phyloP scores from a whole-genome alignment of 305 asterid species.

The Fraxinus latifolia region DNA sequence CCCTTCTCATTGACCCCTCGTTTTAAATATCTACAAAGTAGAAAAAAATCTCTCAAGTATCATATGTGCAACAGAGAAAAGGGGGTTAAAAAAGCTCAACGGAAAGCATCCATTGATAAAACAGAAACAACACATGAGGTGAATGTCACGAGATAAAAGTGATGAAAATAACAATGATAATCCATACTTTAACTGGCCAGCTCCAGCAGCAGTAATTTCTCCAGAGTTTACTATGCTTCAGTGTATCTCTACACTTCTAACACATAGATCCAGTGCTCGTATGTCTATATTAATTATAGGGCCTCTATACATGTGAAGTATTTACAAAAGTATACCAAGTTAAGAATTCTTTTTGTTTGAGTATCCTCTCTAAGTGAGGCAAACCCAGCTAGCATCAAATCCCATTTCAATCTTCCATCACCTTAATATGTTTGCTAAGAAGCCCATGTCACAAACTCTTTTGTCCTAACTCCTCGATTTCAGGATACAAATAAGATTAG shows the following conservation, averaged over 20 bases:
- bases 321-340: not conserved
- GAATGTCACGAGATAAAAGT: not conserved
- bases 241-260: not conserved
- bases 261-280: not conserved
- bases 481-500: not conserved
- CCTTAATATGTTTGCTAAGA: not conserved
- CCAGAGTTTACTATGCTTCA: slow-evolving; percentile 11
- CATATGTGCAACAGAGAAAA: not conserved
- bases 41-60: slow-evolving; percentile 17
- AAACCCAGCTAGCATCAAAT: not conserved
- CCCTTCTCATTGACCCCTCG: slow-evolving; percentile 92
- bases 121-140: not conserved
- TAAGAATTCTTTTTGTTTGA: not conserved
- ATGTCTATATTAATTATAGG: not conserved
- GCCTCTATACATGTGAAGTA: not conserved
- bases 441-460: not conserved
- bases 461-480: not conserved
- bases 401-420: not conserved
- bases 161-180: not conserved
- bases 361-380: not conserved
- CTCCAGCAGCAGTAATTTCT: slow-evolving; percentile 7
- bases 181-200: not conserved
- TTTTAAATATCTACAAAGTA: slow-evolving; percentile 68
- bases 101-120: not conserved
- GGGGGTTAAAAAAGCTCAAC: slow-evolving; percentile 4